Percentiles rank a stretch among this genome's conserved stretches.
These are phyloP conservation scores for Vaccinium corymbosum DNA, from an alignment of 148 eudicot genomes.

Conservation along the genomic window DNA sequence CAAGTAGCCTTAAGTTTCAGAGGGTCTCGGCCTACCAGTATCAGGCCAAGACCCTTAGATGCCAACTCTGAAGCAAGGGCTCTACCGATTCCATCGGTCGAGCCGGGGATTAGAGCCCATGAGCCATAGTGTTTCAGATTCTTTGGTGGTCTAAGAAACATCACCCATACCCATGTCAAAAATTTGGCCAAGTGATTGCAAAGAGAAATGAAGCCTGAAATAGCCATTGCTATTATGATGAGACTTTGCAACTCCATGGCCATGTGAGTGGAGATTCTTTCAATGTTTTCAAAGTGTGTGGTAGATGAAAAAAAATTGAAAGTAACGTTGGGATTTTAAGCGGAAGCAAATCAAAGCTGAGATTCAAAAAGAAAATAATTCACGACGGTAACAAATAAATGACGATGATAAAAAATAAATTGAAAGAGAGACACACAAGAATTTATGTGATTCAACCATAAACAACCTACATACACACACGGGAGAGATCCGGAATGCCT, in stretches of 20 bases:
- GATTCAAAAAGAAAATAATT: no score
- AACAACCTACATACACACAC: no score
- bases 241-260: slow-evolving; percentile 6
- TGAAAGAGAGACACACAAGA: no score
- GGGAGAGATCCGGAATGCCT: no score
- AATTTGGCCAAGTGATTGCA: slow-evolving; percentile 12
- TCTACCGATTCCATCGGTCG: slow-evolving; percentile 57
- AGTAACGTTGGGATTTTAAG: neutral
- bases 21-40: slow-evolving; percentile 41
- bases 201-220: slow-evolving; percentile 25
- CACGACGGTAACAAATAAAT: no score
- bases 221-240: slow-evolving; percentile 11
- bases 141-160: slow-evolving; percentile 41
- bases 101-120: slow-evolving; percentile 58
- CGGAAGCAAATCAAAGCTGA: no score
- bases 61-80: slow-evolving; percentile 43
- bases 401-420: no score
- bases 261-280: neutral
- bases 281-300: neutral
- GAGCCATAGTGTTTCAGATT: slow-evolving; percentile 42
- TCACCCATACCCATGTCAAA: slow-evolving; percentile 30
- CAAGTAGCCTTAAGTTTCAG: slow-evolving; percentile 34
- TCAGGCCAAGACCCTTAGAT: slow-evolving; percentile 40
- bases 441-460: no score
- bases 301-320: no score